These are phyloP conservation scores for Fistulinella staudtii DNA, from an alignment of 1,284 basidiomycete genomes.

Conservation along the genomic window DNA sequence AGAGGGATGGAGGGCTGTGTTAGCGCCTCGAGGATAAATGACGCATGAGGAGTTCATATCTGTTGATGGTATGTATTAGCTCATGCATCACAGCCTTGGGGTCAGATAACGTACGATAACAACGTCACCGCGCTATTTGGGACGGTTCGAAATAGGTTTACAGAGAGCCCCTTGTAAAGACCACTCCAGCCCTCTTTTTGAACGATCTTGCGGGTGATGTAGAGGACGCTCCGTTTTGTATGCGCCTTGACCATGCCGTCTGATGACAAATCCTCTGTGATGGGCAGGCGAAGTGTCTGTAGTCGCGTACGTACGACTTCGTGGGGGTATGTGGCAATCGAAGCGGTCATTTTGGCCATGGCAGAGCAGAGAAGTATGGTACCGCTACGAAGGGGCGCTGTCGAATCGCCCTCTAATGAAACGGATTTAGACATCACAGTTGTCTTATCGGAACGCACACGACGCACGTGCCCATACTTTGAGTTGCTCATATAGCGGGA, in stretches of 20 bases:
- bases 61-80: slow-evolving; percentile 22
- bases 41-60: slow-evolving; percentile 68
- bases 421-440: slow-evolving; percentile 3
- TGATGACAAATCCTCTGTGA: slow-evolving; percentile 52
- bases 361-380: slow-evolving; percentile 86
- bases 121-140: slow-evolving; percentile 93
- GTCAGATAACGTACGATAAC: slow-evolving; percentile 70
- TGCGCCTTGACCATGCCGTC: slow-evolving; percentile 55
- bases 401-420: slow-evolving; percentile 48
- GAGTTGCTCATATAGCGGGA: slow-evolving; percentile 91
- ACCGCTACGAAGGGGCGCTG: slow-evolving; percentile 57
- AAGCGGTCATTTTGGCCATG: slow-evolving; percentile 90
- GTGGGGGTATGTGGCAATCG: slow-evolving; percentile 91
- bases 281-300: slow-evolving; percentile 74
- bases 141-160: slow-evolving; percentile 89
- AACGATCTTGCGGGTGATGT: slow-evolving; percentile 71
- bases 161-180: slow-evolving; percentile 85
- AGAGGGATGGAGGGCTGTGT: background rate
- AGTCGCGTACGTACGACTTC: slow-evolving; percentile 91
- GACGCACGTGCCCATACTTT: slow-evolving; percentile 79
- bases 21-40: slow-evolving; percentile 40
- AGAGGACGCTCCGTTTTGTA: slow-evolving; percentile 59
- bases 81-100: background rate
- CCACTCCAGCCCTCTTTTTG: slow-evolving; percentile 81
- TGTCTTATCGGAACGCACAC: background rate